Evolutionary conservation across 257 asterid genomes (phyloP).

Genomic region (Solanum peruvianum): DNA sequence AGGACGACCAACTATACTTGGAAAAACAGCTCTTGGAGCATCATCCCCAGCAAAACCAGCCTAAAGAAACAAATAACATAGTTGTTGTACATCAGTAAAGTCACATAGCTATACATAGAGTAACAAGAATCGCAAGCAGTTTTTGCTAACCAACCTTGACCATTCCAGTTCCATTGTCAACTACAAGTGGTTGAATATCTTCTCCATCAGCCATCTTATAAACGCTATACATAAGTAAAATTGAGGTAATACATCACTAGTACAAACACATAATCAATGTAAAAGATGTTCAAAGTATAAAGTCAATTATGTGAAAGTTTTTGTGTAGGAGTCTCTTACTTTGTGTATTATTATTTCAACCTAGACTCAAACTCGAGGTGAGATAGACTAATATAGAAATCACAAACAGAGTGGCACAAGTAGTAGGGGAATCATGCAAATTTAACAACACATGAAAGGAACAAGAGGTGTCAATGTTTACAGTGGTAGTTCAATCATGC

Average conservation of each 20-base stretch:
- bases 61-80: not conserved
- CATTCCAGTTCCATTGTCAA: slow-evolving; percentile 11
- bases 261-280: not conserved
- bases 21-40: slow-evolving; percentile 10
- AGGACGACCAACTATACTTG: slow-evolving; percentile 8
- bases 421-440: not conserved
- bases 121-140: not conserved
- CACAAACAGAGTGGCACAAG: not conserved
- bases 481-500: not conserved
- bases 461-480: not conserved
- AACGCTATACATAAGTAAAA: not conserved
- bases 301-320: not conserved
- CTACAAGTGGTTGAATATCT: slow-evolving; percentile 6
- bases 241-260: not conserved
- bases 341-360: not conserved
- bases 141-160: slow-evolving; percentile 1
- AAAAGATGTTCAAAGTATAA: not conserved
- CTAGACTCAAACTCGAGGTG: not conserved
- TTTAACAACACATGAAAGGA: not conserved
- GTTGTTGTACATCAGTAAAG: not conserved
- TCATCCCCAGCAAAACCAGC: slow-evolving; percentile 12
- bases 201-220: slow-evolving; percentile 1
- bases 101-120: not conserved
- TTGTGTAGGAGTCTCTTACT: not conserved
- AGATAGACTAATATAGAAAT: not conserved